Conservation (phyloP, 2,329 filamentous ascomycete genomes). For the Cucurbitaria berberidis region DNA sequence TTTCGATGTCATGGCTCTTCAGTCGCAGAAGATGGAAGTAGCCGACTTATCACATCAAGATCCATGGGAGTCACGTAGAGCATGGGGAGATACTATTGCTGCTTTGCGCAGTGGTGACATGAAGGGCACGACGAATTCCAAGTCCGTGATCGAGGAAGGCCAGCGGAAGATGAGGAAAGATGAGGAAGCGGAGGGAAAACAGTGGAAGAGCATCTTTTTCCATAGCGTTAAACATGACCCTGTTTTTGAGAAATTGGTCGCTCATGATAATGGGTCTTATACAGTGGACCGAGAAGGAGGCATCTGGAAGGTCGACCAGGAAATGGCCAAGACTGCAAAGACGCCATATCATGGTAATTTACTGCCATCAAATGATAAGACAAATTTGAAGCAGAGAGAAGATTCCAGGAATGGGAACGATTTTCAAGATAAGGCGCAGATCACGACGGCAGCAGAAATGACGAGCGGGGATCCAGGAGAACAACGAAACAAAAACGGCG, state of each 20-base stretch:
- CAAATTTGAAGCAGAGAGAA: not conserved
- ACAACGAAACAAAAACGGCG: not conserved
- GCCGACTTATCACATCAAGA: conserved; percentile 49
- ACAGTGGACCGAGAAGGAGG: conserved; percentile 33
- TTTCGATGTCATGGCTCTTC: conserved; percentile 38
- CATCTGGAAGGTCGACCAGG: conserved; percentile 41
- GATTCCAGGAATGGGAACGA: not conserved
- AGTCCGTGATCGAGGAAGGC: conserved; percentile 44
- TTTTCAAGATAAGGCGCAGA: not conserved
- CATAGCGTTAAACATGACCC: conserved; percentile 35
- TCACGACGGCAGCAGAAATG: not conserved
- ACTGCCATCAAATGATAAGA: conserved; percentile 29
- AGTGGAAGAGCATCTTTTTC: conserved; percentile 53
- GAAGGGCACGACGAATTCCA: conserved; percentile 43
- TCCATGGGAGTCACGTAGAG: conserved; percentile 54
- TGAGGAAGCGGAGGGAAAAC: conserved; percentile 43
- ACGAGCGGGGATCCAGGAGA: conserved; percentile 1
- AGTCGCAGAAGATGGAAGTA: conserved; percentile 28
- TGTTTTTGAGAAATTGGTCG: conserved; percentile 33
- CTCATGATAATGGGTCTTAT: conserved; percentile 25
- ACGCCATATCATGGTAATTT: conserved; percentile 41
- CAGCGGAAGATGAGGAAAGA: conserved; percentile 52
- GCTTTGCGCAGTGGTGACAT: conserved; percentile 51
- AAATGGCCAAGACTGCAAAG: conserved; percentile 26
- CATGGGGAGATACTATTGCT: conserved; percentile 51